A percentile compares a stretch with the other conserved stretches of the same genome.
Conservation (phyloP, 2,329 filamentous ascomycete species). For the Fusarium luffae region DNA sequence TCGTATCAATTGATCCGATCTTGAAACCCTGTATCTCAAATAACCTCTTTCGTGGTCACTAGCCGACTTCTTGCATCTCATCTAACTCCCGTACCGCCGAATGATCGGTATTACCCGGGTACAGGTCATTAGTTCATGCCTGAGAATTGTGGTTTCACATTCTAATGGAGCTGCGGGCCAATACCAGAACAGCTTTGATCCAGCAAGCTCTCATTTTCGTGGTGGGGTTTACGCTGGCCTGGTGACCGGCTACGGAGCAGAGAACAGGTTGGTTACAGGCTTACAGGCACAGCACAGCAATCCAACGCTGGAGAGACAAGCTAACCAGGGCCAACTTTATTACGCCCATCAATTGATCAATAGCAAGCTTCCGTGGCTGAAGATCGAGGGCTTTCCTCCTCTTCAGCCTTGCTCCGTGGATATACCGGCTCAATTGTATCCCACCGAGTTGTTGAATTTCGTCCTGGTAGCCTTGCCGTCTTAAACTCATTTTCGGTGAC, state of each 20-base stretch:
- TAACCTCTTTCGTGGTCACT: conserved; percentile 15
- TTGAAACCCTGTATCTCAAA: conserved; percentile 8
- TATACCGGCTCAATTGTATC: neutral
- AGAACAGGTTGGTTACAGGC: conserved; percentile 6
- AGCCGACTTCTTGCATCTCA: conserved; percentile 36
- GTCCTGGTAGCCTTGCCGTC: neutral
- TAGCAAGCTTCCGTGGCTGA: conserved; percentile 17
- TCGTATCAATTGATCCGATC: conserved; percentile 29
- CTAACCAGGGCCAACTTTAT: neutral
- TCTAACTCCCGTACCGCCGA: conserved; percentile 46
- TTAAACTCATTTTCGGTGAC: conserved; percentile 14
- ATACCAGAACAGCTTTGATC: conserved; percentile 30
- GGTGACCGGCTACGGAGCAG: conserved; percentile 38
- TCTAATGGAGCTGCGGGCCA: conserved; percentile 2
- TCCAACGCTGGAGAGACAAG: neutral
- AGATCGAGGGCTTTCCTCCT: neutral
- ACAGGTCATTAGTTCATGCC: conserved; percentile 38
- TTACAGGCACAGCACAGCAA: neutral
- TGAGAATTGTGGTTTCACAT: conserved; percentile 40
- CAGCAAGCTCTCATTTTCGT: conserved; percentile 32
- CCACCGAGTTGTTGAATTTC: neutral
- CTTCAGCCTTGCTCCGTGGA: conserved; percentile 7
- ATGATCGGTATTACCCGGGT: conserved; percentile 47
- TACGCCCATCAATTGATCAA: conserved; percentile 24
- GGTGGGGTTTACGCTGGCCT: conserved; percentile 37